phyloP scores from a whole-genome alignment of 306 rosid species.

The Prosopis cineraria region DNA sequence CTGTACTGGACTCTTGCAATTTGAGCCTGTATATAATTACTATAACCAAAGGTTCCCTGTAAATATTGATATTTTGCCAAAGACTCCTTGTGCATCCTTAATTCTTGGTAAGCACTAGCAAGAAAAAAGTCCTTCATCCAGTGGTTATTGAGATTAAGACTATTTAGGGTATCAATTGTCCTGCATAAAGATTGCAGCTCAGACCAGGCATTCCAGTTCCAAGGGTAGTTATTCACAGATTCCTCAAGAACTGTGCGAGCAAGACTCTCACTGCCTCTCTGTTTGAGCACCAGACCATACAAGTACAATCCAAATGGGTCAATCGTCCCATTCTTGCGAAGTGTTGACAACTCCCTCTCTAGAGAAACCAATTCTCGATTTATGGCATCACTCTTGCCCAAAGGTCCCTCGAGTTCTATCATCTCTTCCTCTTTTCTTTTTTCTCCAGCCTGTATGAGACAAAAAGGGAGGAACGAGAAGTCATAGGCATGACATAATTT shows the following conservation, averaged over 20 bases:
- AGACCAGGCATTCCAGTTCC: slow-evolving; percentile 99
- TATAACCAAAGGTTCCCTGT: slow-evolving; percentile 71
- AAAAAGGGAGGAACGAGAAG: background rate
- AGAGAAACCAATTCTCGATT: slow-evolving; percentile 80
- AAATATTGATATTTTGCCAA: slow-evolving; percentile 72
- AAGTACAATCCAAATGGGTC: slow-evolving; percentile 90
- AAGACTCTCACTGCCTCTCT: slow-evolving; percentile 76
- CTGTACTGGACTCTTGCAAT: slow-evolving; percentile 91
- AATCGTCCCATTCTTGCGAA: slow-evolving; percentile 67
- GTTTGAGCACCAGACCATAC: slow-evolving; percentile 90
- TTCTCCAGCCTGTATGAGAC: slow-evolving; percentile 81
- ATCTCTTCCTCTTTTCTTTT: slow-evolving; percentile 97
- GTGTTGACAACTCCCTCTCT: slow-evolving; percentile 84
- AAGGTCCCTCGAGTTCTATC: slow-evolving; percentile 95
- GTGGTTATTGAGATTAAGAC: slow-evolving; percentile 83
- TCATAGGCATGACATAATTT: slow-evolving; percentile 1
- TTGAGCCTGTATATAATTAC: slow-evolving; percentile 94
- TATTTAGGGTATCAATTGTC: slow-evolving; percentile 67
- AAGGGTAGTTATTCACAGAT: slow-evolving; percentile 92
- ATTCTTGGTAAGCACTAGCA: slow-evolving; percentile 82
- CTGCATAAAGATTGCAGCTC: slow-evolving; percentile 87
- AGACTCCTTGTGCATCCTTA: slow-evolving; percentile 88
- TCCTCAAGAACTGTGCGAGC: slow-evolving; percentile 88
- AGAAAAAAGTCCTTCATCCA: slow-evolving; percentile 99
- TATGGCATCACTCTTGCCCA: slow-evolving; percentile 77